Base-by-base conservation (phyloP, 805 yeast genomes). In the Torulaspora maleeae region DNA sequence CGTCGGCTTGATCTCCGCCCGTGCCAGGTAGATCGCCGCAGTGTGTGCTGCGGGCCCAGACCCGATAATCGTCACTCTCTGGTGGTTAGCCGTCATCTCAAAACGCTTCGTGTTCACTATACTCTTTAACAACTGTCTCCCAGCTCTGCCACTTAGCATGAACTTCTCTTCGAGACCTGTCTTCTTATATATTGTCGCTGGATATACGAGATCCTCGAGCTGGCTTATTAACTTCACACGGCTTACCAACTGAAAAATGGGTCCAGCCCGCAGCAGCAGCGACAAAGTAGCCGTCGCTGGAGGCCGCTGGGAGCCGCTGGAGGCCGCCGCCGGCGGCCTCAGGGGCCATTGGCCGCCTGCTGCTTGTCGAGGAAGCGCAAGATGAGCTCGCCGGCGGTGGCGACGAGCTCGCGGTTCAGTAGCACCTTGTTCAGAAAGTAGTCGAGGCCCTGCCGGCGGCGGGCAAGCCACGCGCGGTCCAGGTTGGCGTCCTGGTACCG, bases 11-110 rank as follows among this genome's bases (percentile, higher is more conserved):
- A 89, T 80, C 75, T 93, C 99, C 35, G 99, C 99, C 70, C 99
- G 83, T 25, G 98, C 83, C 44, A 93, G 75, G 70, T 93, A 93
- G 68, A 93, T 87, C 54, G 99, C 99, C 41, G 99, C 99, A 36
- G 99, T 93, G 77, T 93, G 96, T 45, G 97, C 99, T 47, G 99
- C 99, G 46, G 99, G 99, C 59, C 99, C 99, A 44, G 97, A 90
- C 36, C 99, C 98, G 50, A 87, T 82, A 60, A 87, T 84, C 27
- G 93, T 86, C 50, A 86, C 95, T 74, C 75, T 79, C 72, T 86
- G 80, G 68, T 86, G 95, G 60, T 19, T 44, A 3, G 44, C 36
- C 3, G 48, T 44, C 48, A 44, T 44, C 12, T 29, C 16, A 22
- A 11, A 19, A 2, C 29, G 9, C 9, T 5, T 32, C 2, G 11